These are phyloP conservation scores for Lentinula raphanica DNA, from an alignment of 768 basidiomycete species.

Conservation along the genomic window DNA sequence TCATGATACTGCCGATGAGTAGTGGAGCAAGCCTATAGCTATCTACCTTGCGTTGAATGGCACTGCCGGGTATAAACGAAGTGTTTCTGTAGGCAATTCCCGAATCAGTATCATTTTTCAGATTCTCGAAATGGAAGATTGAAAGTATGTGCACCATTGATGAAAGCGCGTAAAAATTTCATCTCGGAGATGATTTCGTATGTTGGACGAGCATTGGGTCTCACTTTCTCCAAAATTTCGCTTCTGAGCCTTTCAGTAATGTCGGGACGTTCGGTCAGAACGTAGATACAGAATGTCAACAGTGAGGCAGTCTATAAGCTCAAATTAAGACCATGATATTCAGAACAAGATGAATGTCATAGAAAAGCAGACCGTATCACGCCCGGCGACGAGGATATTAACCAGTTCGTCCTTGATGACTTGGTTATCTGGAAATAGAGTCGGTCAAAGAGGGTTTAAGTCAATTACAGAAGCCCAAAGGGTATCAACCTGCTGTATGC, in stretches of 20 bases:
- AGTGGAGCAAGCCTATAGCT: not conserved
- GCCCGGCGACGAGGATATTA: conserved; percentile 39
- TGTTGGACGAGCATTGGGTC: conserved; percentile 38
- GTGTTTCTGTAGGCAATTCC: conserved; percentile 34
- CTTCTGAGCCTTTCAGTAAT: conserved; percentile 40
- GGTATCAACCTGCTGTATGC: conserved; percentile 41
- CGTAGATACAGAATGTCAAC: conserved; percentile 50
- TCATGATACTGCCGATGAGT: conserved; percentile 7
- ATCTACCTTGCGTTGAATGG: conserved; percentile 13
- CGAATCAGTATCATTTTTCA: not conserved
- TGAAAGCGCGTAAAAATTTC: conserved; percentile 54
- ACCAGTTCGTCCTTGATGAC: conserved; percentile 39
- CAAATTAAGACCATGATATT: not conserved
- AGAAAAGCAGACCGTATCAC: conserved; percentile 33
- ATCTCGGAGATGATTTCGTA: conserved; percentile 52
- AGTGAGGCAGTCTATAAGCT: conserved; percentile 38
- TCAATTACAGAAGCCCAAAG: not conserved
- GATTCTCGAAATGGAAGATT: too few relatives aligned
- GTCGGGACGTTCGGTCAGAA: conserved; percentile 47
- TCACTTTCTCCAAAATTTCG: conserved; percentile 45
- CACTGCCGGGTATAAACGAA: conserved; percentile 51
- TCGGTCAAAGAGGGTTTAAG: not conserved
- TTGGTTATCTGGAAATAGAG: conserved; percentile 26
- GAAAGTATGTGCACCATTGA: conserved; percentile 35
- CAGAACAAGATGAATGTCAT: not conserved